Evolutionary conservation across 192 early-diverging fungal species (phyloP).

Genomic region (Gigaspora rosea): DNA sequence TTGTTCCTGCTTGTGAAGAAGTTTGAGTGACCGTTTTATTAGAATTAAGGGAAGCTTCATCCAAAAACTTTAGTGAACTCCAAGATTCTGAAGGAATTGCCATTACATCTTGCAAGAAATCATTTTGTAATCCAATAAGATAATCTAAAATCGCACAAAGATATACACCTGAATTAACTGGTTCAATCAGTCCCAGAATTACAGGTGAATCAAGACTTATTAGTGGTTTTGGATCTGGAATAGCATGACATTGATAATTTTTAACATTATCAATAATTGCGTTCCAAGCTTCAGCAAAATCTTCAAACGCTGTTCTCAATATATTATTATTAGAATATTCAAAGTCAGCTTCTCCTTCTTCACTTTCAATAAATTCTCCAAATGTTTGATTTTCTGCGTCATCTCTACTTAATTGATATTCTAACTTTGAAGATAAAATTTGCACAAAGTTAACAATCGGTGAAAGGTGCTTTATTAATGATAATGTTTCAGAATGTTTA

Average conservation of each 20-base stretch:
- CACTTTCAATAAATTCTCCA: neutral
- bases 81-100: neutral
- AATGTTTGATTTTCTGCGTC: neutral
- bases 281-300: conserved; percentile 30
- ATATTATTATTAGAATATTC: neutral
- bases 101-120: conserved; percentile 15
- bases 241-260: conserved; percentile 31
- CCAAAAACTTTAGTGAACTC: neutral
- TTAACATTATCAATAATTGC: conserved; percentile 3
- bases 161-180: conserved; percentile 5
- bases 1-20: neutral
- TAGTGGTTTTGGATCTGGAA: neutral
- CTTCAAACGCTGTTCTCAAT: conserved; percentile 16
- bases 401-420: conserved; percentile 15
- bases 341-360: neutral
- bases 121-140: conserved; percentile 26
- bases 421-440: conserved; percentile 19
- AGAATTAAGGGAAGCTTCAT: neutral
- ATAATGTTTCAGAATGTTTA: conserved; percentile 7
- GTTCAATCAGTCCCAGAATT: conserved; percentile 8
- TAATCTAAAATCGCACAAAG: conserved; percentile 22
- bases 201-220: conserved; percentile 1
- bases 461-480: conserved; percentile 19
- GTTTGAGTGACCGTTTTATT: neutral
- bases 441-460: conserved; percentile 30